A percentile compares a stretch with the other conserved stretches of the same genome.
These are phyloP conservation scores for Kwoniella botswanensis DNA, from an alignment of 768 basidiomycete genomes.

Conservation along the genomic window DNA sequence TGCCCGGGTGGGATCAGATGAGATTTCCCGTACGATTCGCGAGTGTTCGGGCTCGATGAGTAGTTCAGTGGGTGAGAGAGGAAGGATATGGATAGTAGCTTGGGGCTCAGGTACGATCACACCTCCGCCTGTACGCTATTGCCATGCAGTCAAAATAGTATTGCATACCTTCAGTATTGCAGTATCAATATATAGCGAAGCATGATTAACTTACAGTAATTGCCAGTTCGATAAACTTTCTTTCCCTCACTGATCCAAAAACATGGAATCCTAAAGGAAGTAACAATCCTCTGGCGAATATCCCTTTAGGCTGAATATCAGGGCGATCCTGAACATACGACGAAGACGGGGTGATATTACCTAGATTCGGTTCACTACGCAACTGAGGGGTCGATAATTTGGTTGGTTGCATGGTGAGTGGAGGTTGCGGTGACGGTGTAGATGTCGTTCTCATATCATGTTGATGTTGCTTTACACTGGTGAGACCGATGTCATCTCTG, in stretches of 20 bases:
- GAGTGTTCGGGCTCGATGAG: background rate
- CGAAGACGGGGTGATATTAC: background rate
- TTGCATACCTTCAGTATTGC: no score
- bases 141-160: background rate
- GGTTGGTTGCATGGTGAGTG: background rate
- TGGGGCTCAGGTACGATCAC: background rate
- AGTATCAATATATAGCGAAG: no score
- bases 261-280: constrained; percentile 7
- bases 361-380: background rate
- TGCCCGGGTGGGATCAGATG: background rate
- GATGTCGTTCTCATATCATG: background rate
- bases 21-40: background rate
- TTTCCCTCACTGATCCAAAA: background rate
- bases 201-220: constrained; percentile 2
- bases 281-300: background rate
- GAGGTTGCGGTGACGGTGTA: background rate
- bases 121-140: constrained; percentile 3
- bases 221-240: background rate
- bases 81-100: constrained; percentile 5
- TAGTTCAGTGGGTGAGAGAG: background rate
- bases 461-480: background rate
- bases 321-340: background rate
- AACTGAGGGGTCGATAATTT: background rate
- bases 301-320: background rate
- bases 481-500: background rate